Conservation (phyloP, 371 early-diverging fungal genomes). For the Mucor indicus region DNA sequence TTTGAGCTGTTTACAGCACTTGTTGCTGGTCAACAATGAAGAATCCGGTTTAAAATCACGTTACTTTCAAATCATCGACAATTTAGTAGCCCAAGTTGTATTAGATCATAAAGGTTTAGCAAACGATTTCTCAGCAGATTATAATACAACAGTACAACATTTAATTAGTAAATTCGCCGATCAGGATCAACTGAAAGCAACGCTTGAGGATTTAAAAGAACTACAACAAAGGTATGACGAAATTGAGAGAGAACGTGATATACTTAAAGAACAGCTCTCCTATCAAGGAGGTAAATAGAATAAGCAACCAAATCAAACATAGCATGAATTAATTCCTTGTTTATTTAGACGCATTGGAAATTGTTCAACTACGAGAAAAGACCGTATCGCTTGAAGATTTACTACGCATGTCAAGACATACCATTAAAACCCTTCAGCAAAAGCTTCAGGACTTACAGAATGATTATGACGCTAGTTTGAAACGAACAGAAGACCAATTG, state of each 20-base stretch:
- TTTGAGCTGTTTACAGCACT: slow-evolving; percentile 74
- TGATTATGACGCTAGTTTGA: slow-evolving; percentile 65
- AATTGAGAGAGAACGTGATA: slow-evolving; percentile 42
- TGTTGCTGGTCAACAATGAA: slow-evolving; percentile 69
- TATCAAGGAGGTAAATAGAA: slow-evolving; percentile 26
- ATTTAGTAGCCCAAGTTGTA: slow-evolving; percentile 77
- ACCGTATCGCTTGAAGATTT: slow-evolving; percentile 77
- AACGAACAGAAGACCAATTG: slow-evolving; percentile 67
- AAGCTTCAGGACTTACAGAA: slow-evolving; percentile 66
- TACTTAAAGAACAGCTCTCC: slow-evolving; percentile 41
- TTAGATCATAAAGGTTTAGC: slow-evolving; percentile 76
- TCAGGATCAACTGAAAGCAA: slow-evolving; percentile 67
- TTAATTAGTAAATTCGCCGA: slow-evolving; percentile 78
- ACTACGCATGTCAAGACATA: slow-evolving; percentile 76
- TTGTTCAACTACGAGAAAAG: slow-evolving; percentile 62
- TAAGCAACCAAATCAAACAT: neutral
- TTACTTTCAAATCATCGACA: slow-evolving; percentile 82
- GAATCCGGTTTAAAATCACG: slow-evolving; percentile 54
- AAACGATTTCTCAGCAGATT: slow-evolving; percentile 57
- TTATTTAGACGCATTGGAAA: slow-evolving; percentile 22
- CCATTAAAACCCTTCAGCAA: slow-evolving; percentile 72
- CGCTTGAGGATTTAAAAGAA: slow-evolving; percentile 66
- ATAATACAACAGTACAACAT: slow-evolving; percentile 70
- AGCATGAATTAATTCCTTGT: neutral
- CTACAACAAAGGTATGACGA: slow-evolving; percentile 36